Evolutionary conservation across 73 alveolate species (phyloP), one percentile per base, ranked within the genome.

Genomic region (Paramecium pentaurelia): DNA sequence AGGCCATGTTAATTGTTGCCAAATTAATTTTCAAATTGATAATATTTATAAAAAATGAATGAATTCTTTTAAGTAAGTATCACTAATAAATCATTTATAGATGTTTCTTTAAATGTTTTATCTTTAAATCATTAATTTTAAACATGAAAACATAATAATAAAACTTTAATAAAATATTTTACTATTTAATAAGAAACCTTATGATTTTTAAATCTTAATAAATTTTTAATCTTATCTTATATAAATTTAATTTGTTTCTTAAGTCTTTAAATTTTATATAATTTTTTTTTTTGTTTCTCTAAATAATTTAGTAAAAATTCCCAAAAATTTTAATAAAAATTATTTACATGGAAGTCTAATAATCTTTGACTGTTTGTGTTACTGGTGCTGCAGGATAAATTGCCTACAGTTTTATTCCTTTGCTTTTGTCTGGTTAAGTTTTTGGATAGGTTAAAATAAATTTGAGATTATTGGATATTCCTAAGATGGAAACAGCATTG

Each of bases 301-400:
- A 3, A 40, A 40, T 40, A 3, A 40, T 40, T 49, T 16, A 49
- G 60, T 12, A 49, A 2, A n/a, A 14, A 49, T 14, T 49, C 1
- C 20, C n/a, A 54, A 54, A 54, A 54, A 54, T 54, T 54, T n/a
- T 54, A 54, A 16, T 54, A 54, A 54, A 54, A 54, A 54, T n/a
- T 54, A n/a, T n/a, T 18, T 18, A 54, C 20, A 54, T 54, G 70
- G 70, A 54, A 22, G 70, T 54, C 32, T 54, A 18, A 54, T 54
- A 54, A 54, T 28, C 84, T 64, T 14, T 64, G 42, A 64, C 84
- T 14, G 96, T 96, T 16, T 96, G 99, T 77, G 96, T 97, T 32
- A 97, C 99, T 45, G 99, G 99, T 49, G 99, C 98, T 70, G 98
- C 98, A 51, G 99, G 99, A 45, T 88, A 96, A 85, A 97, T 97